Percentiles rank a stretch among this genome's conserved stretches.
These are phyloP conservation scores for Lichtheimia ramosa DNA, from an alignment of 371 early-diverging fungal species.

Conservation along the genomic window DNA sequence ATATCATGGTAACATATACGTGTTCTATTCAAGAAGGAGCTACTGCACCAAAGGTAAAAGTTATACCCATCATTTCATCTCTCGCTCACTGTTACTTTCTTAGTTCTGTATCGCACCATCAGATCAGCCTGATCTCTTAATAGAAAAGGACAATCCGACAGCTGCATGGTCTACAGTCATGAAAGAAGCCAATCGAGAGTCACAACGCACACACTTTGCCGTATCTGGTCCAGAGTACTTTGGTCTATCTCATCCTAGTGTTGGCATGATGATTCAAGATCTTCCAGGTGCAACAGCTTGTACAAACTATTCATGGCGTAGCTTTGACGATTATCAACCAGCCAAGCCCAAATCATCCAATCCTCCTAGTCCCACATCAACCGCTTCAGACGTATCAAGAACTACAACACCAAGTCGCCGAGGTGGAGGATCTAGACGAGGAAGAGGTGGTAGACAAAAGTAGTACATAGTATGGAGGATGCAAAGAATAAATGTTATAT, in stretches of 20 bases:
- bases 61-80: too few species aligned
- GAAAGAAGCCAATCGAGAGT: slow-evolving; percentile 68
- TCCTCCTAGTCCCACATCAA: slow-evolving; percentile 3
- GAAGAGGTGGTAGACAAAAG: not conserved
- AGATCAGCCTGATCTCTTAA: slow-evolving; percentile 59
- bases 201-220: slow-evolving; percentile 71
- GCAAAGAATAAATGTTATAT: not conserved
- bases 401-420: not conserved
- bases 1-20: slow-evolving; percentile 58
- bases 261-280: slow-evolving; percentile 87
- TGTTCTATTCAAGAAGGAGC: slow-evolving; percentile 78
- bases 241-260: slow-evolving; percentile 85
- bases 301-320: slow-evolving; percentile 64
- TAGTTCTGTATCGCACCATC: slow-evolving; percentile 77
- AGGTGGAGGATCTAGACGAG: slow-evolving; percentile 6
- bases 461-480: not conserved
- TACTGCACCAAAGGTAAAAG: slow-evolving; percentile 52
- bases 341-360: slow-evolving; percentile 4
- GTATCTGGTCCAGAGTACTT: slow-evolving; percentile 91
- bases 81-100: not conserved
- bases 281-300: slow-evolving; percentile 74
- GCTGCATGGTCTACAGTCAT: slow-evolving; percentile 89
- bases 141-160: slow-evolving; percentile 76
- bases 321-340: slow-evolving; percentile 5
- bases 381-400: not conserved